Evolutionary conservation across 176 grass and related monocot genomes (phyloP), one percentile per base, ranked within the genome.

Genomic region (Ananas comosus): DNA sequence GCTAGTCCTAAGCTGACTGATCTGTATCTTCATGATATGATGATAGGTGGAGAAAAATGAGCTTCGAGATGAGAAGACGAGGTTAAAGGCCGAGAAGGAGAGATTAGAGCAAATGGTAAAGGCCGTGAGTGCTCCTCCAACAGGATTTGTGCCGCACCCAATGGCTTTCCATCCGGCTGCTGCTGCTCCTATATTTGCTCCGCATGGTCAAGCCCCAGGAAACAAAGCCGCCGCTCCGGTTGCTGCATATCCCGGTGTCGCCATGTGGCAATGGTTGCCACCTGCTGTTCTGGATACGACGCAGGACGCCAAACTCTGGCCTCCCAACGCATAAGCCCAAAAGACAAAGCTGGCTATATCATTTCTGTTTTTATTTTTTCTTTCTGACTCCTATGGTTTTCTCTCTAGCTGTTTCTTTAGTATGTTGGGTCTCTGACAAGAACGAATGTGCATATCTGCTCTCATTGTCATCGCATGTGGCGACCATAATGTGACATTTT

Each of bases 261-360:
- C 87, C 3, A 96, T 96, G 91, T 96, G 87, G 91, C 87, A 87
- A 18, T 96, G 87, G 87, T 49, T 96, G 74, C 91, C 91, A 23
- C 81, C 81, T 16, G 70, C 84, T 0, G 82, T 76, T 0, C 5
- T 96, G 70, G 91, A 96, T 61, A 96, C 91, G 28, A 87, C 87
- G 24, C 87, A 96, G 53, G 91, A 96, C 69, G 76, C 87, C 56
- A 96, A 87, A 80, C 81, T 96, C 16, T 96, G 91, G 91, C 91
- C 91, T 11, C 91, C 91, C 2, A 90, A 96, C 85, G 91, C 91
- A 59, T 96, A 78, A 65, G 64, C 57, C 56, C 9, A 10, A 22
- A 61, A 9, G 0, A 19, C 56, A 10, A 9, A 42, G 33, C 33
- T 42, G 33, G 33, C 33, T 42, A 0, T 42, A 42, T 42, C 33